phyloP scores from a whole-genome alignment of 495 filamentous ascomycete genomes.

The Talaromyces adpressus region DNA sequence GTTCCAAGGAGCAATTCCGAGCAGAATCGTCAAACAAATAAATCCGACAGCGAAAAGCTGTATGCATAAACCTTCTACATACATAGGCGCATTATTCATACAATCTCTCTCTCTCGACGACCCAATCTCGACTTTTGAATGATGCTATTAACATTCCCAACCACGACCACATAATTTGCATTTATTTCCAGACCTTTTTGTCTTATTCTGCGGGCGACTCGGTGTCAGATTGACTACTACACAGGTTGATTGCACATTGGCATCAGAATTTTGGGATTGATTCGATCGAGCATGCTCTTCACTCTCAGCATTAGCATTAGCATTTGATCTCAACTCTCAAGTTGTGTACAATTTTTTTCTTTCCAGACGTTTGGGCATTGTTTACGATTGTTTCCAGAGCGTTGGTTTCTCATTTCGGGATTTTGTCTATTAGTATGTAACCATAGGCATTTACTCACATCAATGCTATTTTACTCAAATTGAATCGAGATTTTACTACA shows the following conservation, averaged over 20 bases:
- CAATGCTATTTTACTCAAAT: background rate
- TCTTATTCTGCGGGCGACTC: background rate
- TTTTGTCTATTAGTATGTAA: background rate
- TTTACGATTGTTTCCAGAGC: background rate
- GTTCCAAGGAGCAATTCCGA: slow-evolving; percentile 15
- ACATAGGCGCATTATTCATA: background rate
- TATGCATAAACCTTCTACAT: slow-evolving; percentile 1
- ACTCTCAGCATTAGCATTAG: background rate
- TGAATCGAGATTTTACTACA: background rate
- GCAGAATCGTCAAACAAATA: background rate
- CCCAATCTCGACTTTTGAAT: background rate
- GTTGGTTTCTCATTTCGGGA: background rate
- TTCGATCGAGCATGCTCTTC: background rate
- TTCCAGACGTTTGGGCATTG: background rate
- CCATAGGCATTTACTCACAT: background rate
- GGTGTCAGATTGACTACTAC: background rate
- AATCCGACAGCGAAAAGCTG: background rate
- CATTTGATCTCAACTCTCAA: background rate
- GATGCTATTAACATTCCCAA: background rate
- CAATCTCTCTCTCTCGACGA: background rate
- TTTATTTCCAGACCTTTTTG: background rate
- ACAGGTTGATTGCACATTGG: background rate
- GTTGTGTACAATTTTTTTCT: background rate
- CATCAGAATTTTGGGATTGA: background rate
- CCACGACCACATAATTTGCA: background rate